Conservation (phyloP, 257 asterid species). For the Solanum pinnatisectum region DNA sequence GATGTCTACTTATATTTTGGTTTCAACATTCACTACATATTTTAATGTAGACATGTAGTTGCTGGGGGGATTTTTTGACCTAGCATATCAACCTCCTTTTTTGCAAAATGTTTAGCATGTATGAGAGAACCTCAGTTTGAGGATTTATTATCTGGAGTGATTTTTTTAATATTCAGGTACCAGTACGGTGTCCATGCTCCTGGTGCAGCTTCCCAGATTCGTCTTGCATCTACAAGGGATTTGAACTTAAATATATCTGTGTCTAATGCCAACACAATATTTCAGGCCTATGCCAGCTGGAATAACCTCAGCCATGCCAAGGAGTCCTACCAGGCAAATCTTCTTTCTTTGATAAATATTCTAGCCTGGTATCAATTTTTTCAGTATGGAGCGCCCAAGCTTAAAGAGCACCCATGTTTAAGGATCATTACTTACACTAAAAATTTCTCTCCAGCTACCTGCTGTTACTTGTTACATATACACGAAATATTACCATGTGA, state of each 20-base stretch:
- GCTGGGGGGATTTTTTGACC: background rate
- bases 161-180: slow-evolving; percentile 40
- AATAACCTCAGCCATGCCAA: slow-evolving; percentile 51
- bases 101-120: background rate
- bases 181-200: slow-evolving; percentile 64
- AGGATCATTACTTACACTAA: background rate
- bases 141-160: background rate
- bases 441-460: background rate
- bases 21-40: background rate
- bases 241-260: slow-evolving; percentile 77
- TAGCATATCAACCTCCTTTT: background rate
- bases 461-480: background rate
- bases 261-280: slow-evolving; percentile 77
- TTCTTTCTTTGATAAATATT: slow-evolving; percentile 7
- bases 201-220: slow-evolving; percentile 78
- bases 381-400: background rate
- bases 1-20: background rate
- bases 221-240: slow-evolving; percentile 63
- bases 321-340: slow-evolving; percentile 40
- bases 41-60: background rate
- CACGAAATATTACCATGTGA: background rate
- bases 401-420: background rate
- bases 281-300: slow-evolving; percentile 99
- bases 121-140: background rate
- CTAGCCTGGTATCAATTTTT: background rate